Percentiles rank a stretch among this genome's conserved stretches.
Conservation (phyloP, 768 basidiomycete genomes). For the Strobilomyces confusus region DNA sequence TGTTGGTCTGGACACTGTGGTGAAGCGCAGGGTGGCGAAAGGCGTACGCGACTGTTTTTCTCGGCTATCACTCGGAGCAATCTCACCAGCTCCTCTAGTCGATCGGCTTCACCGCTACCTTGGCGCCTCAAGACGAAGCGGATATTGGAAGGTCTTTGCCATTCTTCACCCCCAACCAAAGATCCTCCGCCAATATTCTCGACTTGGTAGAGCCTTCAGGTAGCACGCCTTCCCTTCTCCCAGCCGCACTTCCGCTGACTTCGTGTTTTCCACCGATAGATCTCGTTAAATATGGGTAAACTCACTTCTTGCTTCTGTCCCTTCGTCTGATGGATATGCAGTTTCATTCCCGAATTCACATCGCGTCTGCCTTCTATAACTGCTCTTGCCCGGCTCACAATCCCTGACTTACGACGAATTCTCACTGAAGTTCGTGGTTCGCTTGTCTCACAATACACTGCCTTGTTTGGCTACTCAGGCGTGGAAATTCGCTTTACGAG, state of each 20-base stretch:
- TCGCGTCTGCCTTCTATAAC: constrained; percentile 92
- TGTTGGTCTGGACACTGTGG: constrained; percentile 81
- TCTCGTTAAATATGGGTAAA: constrained; percentile 78
- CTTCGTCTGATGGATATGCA: constrained; percentile 24
- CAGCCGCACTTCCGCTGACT: not conserved
- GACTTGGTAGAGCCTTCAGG: constrained; percentile 73
- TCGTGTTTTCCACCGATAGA: constrained; percentile 39
- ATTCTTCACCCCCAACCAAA: constrained; percentile 76
- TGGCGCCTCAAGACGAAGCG: constrained; percentile 40
- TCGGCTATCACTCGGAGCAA: not conserved
- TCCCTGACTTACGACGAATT: constrained; percentile 81
- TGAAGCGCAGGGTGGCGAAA: constrained; percentile 76
- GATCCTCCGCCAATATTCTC: constrained; percentile 49
- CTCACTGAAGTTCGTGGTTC: constrained; percentile 91
- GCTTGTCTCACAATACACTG: constrained; percentile 83
- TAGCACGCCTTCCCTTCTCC: constrained; percentile 22
- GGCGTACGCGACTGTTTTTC: constrained; percentile 54
- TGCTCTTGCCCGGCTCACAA: constrained; percentile 72
- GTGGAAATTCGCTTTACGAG: constrained; percentile 86
- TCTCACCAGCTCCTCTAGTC: constrained; percentile 46
- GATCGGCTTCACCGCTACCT: constrained; percentile 75
- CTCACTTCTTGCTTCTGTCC: not conserved
- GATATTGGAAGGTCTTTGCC: constrained; percentile 41
- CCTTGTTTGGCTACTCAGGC: constrained; percentile 79
- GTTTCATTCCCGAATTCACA: constrained; percentile 94